These are phyloP conservation scores for Leptoxyphium fumago DNA, from an alignment of 2,329 filamentous ascomycete genomes.

Conservation along the genomic window DNA sequence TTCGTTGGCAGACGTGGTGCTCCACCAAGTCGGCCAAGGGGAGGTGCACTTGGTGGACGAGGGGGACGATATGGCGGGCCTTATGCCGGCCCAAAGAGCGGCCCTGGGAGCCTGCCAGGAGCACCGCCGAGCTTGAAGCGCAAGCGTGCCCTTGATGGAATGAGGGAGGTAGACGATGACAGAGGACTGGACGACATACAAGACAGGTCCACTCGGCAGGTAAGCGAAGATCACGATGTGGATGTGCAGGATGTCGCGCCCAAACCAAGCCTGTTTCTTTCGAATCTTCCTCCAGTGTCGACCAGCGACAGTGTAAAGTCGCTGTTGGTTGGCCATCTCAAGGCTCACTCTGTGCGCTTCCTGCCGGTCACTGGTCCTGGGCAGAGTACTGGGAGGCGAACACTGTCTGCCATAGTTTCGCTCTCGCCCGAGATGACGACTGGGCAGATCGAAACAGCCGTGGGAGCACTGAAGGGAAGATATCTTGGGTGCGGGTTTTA, in stretches of 20 bases:
- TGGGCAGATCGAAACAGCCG: constrained; percentile 66
- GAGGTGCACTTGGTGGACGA: constrained; percentile 10
- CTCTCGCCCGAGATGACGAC: constrained; percentile 67
- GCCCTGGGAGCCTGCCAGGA: constrained; percentile 32
- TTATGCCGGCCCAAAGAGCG: constrained; percentile 29
- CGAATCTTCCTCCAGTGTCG: constrained; percentile 38
- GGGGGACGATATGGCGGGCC: constrained; percentile 10
- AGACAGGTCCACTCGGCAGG: constrained; percentile 3
- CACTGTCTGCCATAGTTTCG: constrained; percentile 64
- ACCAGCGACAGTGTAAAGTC: constrained; percentile 49
- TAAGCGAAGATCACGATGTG: constrained; percentile 21
- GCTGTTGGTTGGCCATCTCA: constrained; percentile 11
- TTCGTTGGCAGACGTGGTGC: constrained; percentile 4
- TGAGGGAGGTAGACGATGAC: constrained; percentile 16
- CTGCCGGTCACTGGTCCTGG: constrained; percentile 5
- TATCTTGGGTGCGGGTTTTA: constrained; percentile 79
- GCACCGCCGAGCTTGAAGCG: constrained; percentile 18
- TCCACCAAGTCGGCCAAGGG: constrained; percentile 28
- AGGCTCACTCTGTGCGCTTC: constrained; percentile 15
- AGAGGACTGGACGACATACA: constrained; percentile 3
- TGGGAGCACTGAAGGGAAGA: constrained; percentile 64
- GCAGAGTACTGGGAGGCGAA: constrained; percentile 46
- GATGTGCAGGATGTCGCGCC: constrained; percentile 28
- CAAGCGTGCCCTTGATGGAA: constrained; percentile 19
- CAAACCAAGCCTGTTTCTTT: constrained; percentile 40